Conservation (phyloP, 371 early-diverging fungal genomes). For the Amoeboaphelidium protococcarum region DNA sequence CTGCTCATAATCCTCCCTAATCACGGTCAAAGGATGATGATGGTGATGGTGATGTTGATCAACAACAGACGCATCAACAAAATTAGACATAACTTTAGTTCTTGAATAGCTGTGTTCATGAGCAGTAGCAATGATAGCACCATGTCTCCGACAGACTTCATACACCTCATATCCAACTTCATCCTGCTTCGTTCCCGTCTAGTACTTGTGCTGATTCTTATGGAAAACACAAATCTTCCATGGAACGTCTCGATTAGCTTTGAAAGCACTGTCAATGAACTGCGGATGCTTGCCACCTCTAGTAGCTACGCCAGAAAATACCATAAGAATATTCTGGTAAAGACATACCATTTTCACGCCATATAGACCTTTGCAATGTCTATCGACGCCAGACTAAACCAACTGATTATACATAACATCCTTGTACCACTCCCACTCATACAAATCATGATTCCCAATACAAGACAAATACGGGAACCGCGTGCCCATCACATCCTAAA, state of each 20-base stretch:
- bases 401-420: too few species aligned
- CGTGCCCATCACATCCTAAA: constrained; percentile 3
- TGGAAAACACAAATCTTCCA: constrained; percentile 16
- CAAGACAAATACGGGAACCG: constrained; percentile 8
- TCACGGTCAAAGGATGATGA: not conserved
- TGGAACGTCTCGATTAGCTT: constrained; percentile 3
- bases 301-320: constrained; percentile 14
- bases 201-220: constrained; percentile 14
- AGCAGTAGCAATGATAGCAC: constrained; percentile 13
- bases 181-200: constrained; percentile 13
- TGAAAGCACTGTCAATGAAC: constrained; percentile 5
- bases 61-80: constrained; percentile 6
- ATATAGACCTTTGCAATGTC: constrained; percentile 10
- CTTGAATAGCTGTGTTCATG: constrained; percentile 13
- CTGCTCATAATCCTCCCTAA: not conserved
- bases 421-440: constrained; percentile 6
- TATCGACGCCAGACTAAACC: too few species aligned
- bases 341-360: constrained; percentile 12
- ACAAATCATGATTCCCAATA: constrained; percentile 15
- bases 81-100: constrained; percentile 10
- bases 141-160: constrained; percentile 11
- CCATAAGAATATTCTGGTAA: constrained; percentile 9
- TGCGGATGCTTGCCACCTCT: constrained; percentile 9
- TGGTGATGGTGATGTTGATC: not conserved
- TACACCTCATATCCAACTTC: constrained; percentile 16